A percentile compares a stretch with the other conserved stretches of the same genome.
Evolutionary conservation across 2,329 filamentous ascomycete species (phyloP).

Genomic region (Colletotrichum incanum): DNA sequence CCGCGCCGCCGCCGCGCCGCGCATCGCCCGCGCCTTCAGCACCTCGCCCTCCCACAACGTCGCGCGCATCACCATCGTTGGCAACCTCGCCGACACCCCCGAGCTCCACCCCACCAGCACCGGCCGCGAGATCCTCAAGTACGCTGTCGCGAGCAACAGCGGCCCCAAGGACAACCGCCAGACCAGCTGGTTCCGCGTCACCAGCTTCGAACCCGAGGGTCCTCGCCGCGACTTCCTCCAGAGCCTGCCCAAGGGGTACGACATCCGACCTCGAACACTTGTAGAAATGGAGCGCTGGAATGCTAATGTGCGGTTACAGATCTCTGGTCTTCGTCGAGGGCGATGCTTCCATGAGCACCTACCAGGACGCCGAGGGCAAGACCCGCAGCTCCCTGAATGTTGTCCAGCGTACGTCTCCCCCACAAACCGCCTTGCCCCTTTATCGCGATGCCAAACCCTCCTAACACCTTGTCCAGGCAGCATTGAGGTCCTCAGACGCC

Average conservation of each 20-base stretch:
- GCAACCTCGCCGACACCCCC: constrained; percentile 85
- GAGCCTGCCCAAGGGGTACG: constrained; percentile 87
- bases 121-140: constrained; percentile 83
- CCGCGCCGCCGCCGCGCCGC: constrained; percentile 65
- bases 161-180: constrained; percentile 79
- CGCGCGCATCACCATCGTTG: constrained; percentile 89
- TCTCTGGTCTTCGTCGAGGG: constrained; percentile 88
- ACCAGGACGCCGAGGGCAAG: constrained; percentile 80
- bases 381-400: constrained; percentile 77
- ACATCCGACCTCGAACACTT: not conserved
- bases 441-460: not conserved
- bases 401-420: constrained; percentile 80
- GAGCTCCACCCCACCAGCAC: constrained; percentile 80
- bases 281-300: not conserved
- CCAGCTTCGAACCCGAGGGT: constrained; percentile 79
- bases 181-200: constrained; percentile 89
- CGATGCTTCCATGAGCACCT: constrained; percentile 79
- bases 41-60: constrained; percentile 75
- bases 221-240: constrained; percentile 80
- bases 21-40: constrained; percentile 80
- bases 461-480: constrained; percentile 54
- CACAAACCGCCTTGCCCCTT: constrained; percentile 1
- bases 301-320: constrained; percentile 60
- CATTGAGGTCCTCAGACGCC: constrained; percentile 64
- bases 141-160: constrained; percentile 79